Evolutionary conservation across 2,329 filamentous ascomycete species (phyloP).

Genomic region (Colletotrichum plurivorum): DNA sequence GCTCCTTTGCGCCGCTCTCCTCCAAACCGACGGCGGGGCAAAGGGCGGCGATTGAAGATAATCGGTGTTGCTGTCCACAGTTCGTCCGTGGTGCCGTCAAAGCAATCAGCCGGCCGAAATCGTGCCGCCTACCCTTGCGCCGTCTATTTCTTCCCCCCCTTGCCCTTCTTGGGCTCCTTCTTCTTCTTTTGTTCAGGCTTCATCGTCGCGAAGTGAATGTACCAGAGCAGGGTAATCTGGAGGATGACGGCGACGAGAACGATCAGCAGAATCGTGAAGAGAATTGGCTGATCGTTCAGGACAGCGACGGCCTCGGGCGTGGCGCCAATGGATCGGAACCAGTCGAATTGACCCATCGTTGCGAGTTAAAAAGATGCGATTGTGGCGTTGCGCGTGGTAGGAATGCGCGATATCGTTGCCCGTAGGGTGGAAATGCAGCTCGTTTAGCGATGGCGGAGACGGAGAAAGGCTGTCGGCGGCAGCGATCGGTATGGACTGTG

Average conservation of each 20-base stretch:
- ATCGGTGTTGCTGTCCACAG: not conserved
- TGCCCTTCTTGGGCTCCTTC: slow-evolving; percentile 60
- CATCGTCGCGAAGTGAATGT: slow-evolving; percentile 71
- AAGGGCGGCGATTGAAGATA: not conserved
- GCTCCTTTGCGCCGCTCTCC: not conserved
- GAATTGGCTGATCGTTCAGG: slow-evolving; percentile 72
- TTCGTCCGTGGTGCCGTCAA: not conserved
- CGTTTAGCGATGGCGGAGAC: not conserved
- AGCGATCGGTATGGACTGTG: slow-evolving; percentile 27
- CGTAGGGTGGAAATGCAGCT: not conserved
- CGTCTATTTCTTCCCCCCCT: slow-evolving; percentile 46
- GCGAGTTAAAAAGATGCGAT: not conserved
- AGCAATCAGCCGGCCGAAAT: not conserved
- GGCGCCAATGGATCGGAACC: slow-evolving; percentile 69
- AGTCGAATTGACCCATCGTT: slow-evolving; percentile 69
- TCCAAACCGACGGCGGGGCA: not conserved
- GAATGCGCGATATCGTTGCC: not conserved
- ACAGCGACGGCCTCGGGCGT: slow-evolving; percentile 70
- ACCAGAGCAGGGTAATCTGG: slow-evolving; percentile 66
- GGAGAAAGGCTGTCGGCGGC: not conserved
- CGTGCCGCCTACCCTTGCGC: not conserved
- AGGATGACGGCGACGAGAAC: slow-evolving; percentile 65
- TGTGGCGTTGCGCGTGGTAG: not conserved
- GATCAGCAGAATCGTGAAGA: slow-evolving; percentile 71
- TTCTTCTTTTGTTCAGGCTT: slow-evolving; percentile 73